Percentiles rank a stretch among this genome's conserved stretches.
Conservation (phyloP, 306 rosid genomes). For the Mimosa pudica region DNA sequence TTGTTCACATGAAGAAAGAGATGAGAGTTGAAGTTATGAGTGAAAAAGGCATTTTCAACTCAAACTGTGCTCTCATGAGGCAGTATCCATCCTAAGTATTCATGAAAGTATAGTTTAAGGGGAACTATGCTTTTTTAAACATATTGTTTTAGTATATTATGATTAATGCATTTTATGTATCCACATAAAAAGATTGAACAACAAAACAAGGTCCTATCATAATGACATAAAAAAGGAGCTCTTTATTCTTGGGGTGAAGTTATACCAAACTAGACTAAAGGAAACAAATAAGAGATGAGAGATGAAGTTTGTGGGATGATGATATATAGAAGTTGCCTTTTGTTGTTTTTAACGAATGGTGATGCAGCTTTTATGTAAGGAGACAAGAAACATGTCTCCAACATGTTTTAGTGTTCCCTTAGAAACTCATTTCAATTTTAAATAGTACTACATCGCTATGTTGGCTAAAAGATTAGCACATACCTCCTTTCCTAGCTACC, state of each 20-base stretch:
- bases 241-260: background rate
- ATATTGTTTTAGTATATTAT: no score
- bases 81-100: background rate
- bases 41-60: no score
- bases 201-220: background rate
- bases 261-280: background rate
- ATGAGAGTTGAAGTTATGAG: background rate
- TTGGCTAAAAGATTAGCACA: slow-evolving; percentile 49
- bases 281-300: slow-evolving; percentile 12
- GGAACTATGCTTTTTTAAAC: background rate
- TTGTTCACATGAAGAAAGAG: background rate
- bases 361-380: slow-evolving; percentile 36
- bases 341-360: slow-evolving; percentile 31
- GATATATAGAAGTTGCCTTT: slow-evolving; percentile 20
- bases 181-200: background rate
- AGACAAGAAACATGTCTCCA: slow-evolving; percentile 84
- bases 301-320: slow-evolving; percentile 32
- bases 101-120: background rate
- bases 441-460: slow-evolving; percentile 41
- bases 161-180: background rate
- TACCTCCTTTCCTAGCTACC: slow-evolving; percentile 22
- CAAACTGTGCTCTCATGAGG: background rate
- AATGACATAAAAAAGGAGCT: background rate
- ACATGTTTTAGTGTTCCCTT: slow-evolving; percentile 67
- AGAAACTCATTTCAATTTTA: slow-evolving; percentile 12